Evolutionary conservation across 345 rosid genomes (phyloP).

Genomic region (Litchi chinensis): DNA sequence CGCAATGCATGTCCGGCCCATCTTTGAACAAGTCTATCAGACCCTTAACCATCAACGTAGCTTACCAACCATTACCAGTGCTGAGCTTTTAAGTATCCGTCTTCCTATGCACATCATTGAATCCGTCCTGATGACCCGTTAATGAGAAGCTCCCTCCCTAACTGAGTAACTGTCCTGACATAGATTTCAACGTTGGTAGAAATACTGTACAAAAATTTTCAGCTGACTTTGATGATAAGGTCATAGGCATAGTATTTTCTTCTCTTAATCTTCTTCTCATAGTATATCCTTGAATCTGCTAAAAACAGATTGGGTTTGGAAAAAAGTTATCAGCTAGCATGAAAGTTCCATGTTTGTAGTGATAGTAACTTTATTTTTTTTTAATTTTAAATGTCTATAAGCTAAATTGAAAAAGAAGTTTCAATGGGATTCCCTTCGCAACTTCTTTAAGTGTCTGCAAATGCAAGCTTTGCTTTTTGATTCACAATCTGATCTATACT

Average conservation of each 20-base stretch:
- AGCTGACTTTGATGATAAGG: too few relatives aligned
- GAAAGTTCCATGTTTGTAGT: background rate
- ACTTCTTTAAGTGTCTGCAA: background rate
- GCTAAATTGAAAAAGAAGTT: background rate
- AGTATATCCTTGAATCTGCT: background rate
- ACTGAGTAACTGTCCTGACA: background rate
- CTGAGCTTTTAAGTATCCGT: conserved; percentile 55
- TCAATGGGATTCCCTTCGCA: background rate
- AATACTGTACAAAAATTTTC: background rate
- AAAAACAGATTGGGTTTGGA: too few relatives aligned
- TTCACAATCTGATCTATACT: background rate
- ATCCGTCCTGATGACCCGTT: conserved; percentile 59
- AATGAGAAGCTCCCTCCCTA: conserved; percentile 35
- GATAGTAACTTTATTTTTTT: background rate
- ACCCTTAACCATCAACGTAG: conserved; percentile 54
- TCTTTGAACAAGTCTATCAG: conserved; percentile 79
- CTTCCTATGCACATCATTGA: conserved; percentile 75
- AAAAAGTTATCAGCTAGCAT: background rate
- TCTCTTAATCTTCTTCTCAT: too few relatives aligned
- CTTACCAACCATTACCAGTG: conserved; percentile 41
- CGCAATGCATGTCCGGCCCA: conserved; percentile 57
- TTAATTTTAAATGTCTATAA: too few relatives aligned
- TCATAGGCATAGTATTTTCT: background rate
- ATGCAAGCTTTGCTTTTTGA: background rate
- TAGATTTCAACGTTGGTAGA: background rate